phyloP scores from a whole-genome alignment of 176 grass and related monocot genomes.

The Aechmea fasciata region DNA sequence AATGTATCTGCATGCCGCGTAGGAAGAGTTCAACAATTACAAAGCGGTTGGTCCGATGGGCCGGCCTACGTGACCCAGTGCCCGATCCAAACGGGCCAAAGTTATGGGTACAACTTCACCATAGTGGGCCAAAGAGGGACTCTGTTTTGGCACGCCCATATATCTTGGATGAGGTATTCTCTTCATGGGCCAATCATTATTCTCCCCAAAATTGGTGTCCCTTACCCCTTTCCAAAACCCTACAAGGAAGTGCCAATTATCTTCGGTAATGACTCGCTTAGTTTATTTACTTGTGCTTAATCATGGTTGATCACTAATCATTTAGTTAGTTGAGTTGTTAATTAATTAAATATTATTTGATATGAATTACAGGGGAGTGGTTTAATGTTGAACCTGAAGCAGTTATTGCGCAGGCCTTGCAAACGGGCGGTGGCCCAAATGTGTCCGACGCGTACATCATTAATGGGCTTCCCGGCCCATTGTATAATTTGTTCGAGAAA shows the following conservation, averaged over 20 bases:
- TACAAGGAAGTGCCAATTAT: conserved; percentile 43
- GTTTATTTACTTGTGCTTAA: neutral
- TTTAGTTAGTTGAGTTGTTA: neutral
- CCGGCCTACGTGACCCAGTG: conserved; percentile 69
- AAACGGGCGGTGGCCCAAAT: conserved; percentile 47
- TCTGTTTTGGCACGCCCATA: conserved; percentile 55
- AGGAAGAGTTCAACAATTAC: conserved; percentile 33
- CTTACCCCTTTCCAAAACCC: conserved; percentile 49
- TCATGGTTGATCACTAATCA: too few species aligned
- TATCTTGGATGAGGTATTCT: conserved; percentile 52
- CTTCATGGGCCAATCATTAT: conserved; percentile 50
- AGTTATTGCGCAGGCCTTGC: conserved; percentile 34
- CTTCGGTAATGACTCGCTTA: conserved; percentile 26
- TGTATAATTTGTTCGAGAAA: conserved; percentile 60
- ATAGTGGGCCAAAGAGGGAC: conserved; percentile 46
- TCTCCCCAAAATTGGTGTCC: conserved; percentile 43
- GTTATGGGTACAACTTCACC: conserved; percentile 56
- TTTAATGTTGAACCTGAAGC: conserved; percentile 52
- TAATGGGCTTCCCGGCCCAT: conserved; percentile 60
- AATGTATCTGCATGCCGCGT: conserved; percentile 36
- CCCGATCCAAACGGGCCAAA: conserved; percentile 49
- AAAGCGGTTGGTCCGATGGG: conserved; percentile 55
- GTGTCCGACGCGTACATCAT: conserved; percentile 54
- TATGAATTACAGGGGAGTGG: conserved; percentile 36
- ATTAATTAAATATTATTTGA: neutral